Conservation (phyloP, 805 yeast species). For the Barnettozyma siamensis region DNA sequence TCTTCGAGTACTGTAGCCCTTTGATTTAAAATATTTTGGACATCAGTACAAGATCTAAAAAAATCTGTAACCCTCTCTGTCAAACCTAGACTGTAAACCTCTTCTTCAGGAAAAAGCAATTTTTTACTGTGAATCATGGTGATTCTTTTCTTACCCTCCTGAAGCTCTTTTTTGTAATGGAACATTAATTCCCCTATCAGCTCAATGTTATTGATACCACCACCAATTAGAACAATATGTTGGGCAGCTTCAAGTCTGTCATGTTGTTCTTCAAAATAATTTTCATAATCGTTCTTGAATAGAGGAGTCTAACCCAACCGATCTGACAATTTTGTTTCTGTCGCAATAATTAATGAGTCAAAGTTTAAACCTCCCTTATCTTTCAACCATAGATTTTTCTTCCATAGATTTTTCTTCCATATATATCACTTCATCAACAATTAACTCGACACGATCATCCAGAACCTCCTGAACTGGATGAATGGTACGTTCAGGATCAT, state of each 20-base stretch:
- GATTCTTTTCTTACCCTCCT: conserved; percentile 12
- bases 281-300: conserved; percentile 13
- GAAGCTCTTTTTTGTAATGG: conserved; percentile 16
- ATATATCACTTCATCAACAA: conserved; percentile 13
- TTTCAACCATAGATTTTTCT: conserved; percentile 14
- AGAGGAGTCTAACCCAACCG: conserved; percentile 19
- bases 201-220: conserved; percentile 29
- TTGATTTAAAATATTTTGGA: conserved; percentile 10
- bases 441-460: conserved; percentile 12
- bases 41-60: conserved; percentile 1
- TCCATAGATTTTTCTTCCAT: conserved; percentile 14
- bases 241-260: conserved; percentile 21
- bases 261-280: conserved; percentile 12
- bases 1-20: conserved; percentile 6
- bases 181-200: conserved; percentile 28
- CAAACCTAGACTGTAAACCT: conserved; percentile 6
- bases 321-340: conserved; percentile 27
- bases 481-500: conserved; percentile 14
- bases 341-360: conserved; percentile 27
- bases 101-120: conserved; percentile 12
- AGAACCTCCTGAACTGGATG: conserved; percentile 19
- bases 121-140: conserved; percentile 16
- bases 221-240: conserved; percentile 28
- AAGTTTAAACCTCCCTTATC: conserved; percentile 10
- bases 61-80: conserved; percentile 11